These are phyloP conservation scores for Carex pumila DNA, from an alignment of 176 grass and related monocot species.

Conservation along the genomic window DNA sequence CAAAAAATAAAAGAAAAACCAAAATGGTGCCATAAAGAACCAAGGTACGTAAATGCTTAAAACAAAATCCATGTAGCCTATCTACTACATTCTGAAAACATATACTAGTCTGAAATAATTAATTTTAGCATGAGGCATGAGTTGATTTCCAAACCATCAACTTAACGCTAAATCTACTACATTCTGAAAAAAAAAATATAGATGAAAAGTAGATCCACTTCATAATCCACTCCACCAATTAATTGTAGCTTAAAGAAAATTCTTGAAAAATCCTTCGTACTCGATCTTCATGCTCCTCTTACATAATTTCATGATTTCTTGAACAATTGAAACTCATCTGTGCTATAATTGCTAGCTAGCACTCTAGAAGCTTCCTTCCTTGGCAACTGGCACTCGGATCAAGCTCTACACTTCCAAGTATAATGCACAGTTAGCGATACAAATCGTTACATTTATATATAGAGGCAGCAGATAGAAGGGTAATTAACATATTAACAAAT, in stretches of 20 bases:
- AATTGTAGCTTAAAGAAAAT: not conserved
- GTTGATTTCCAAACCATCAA: constrained; percentile 1
- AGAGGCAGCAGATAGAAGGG: not conserved
- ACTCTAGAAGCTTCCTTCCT: not conserved
- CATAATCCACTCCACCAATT: constrained; percentile 2
- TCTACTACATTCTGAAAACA: not conserved
- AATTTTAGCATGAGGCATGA: not conserved
- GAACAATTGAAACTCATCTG: not conserved
- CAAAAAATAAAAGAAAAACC: not conserved
- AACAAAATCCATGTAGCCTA: constrained; percentile 1
- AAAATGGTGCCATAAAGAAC: not conserved
- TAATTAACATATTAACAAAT: no score
- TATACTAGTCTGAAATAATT: not conserved
- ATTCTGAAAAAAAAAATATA: constrained; percentile 1
- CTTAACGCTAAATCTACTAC: not conserved
- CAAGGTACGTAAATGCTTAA: not conserved
- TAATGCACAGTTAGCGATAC: not conserved
- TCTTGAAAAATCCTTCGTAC: not conserved
- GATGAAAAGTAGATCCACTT: not conserved
- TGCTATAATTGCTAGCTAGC: not conserved
- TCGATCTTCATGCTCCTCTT: not conserved
- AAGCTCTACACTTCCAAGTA: not conserved
- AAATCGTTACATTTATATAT: not conserved
- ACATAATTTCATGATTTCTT: not conserved
- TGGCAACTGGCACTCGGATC: not conserved